A percentile compares a stretch with the other conserved stretches of the same genome.
Conservation (phyloP, 305 asterid species). For the Solanum hybrid region DNA sequence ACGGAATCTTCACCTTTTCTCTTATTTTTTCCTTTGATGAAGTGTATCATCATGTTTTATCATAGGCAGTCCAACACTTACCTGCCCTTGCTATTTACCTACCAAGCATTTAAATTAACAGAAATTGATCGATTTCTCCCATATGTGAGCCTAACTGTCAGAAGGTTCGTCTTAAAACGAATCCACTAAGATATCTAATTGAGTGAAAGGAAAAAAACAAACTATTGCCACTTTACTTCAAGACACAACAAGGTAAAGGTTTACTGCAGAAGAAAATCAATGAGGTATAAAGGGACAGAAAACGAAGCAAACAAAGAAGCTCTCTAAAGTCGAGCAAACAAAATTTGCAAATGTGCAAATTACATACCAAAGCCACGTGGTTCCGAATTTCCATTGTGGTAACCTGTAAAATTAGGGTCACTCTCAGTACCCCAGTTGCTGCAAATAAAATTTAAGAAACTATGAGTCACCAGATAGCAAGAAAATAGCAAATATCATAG, state of each 20-base stretch:
- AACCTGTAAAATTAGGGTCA: conserved; percentile 76
- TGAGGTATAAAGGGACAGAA: not conserved
- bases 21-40: not conserved
- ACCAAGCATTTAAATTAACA: not conserved
- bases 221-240: not conserved
- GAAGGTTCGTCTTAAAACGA: not conserved
- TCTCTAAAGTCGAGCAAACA: not conserved
- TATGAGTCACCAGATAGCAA: not conserved
- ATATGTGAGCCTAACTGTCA: not conserved
- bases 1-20: not conserved
- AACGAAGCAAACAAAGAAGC: not conserved
- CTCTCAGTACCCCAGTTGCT: conserved; percentile 94
- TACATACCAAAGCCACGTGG: conserved; percentile 90
- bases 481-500: not conserved
- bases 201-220: not conserved
- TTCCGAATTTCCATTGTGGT: conserved; percentile 87
- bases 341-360: not conserved
- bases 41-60: not conserved
- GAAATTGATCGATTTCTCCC: not conserved
- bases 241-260: not conserved
- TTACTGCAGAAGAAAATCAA: not conserved
- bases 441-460: conserved; percentile 13
- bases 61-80: not conserved
- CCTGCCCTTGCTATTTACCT: not conserved
- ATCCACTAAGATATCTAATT: not conserved